Evolutionary conservation across 768 basidiomycete genomes (phyloP), one percentile per base, ranked within the genome.

Genomic region (Antrodiella citrinella): DNA sequence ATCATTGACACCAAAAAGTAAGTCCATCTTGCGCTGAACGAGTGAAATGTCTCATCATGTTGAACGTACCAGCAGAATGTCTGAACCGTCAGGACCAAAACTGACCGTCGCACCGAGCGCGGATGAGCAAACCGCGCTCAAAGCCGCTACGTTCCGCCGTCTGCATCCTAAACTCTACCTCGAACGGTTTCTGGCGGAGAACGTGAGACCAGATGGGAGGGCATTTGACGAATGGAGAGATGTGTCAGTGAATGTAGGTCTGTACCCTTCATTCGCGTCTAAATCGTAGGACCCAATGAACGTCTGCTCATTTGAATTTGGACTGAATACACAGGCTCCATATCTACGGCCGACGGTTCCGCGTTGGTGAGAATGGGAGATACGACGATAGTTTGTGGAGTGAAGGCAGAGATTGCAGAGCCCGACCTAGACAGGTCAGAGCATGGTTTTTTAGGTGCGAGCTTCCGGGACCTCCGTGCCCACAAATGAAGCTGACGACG

Each of bases 341-440:
- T 99, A 69, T 85, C 89, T 0, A 97, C 96, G 0, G 93, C 96
- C 0, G 78, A 93, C 54, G 93, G 94, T 0, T 96, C 93, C 3
- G 84, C 94, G 0, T 82, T 99, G 38, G 90, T 97, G 3, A 74
- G 91, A 22, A 64, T 97, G 52, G 96, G 96, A 18, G 78, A 89
- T 44, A 96, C 95, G n/a, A 97, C 91, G 1, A 73, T 98, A 30
- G 89, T 97, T 0, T 97, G 94, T 59, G 96, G 96, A 1, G 81
- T 99, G 56, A 97, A 96, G 63, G 93, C 91, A 12, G 94, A 98
- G 67, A 85, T 95, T 38, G 85, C 91, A 22, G 89, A 92, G 59
- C 95, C 95, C 3, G 87, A 90, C 57, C 62, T 95, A 15, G 83
- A 91, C 54, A 66, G 66, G 2, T 88, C 86, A 0, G 69, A 76